These are phyloP conservation scores for Aspergillus sp. DNA, from an alignment of 2,329 filamentous ascomycete genomes.

Conservation along the genomic window DNA sequence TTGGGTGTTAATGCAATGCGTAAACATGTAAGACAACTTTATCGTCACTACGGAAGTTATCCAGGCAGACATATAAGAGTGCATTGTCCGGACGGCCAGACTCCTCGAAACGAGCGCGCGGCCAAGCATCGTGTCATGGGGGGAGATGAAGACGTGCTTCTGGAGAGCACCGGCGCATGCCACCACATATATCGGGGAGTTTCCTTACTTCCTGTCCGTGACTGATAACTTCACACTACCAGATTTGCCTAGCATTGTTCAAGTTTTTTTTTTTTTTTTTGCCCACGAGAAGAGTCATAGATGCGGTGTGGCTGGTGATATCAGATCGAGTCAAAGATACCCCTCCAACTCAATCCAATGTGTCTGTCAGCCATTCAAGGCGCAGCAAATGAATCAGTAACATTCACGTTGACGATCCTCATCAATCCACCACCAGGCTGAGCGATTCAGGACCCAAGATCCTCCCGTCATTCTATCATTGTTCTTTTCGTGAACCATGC, in stretches of 20 bases:
- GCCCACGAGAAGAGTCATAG: no score
- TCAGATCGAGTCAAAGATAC: neutral
- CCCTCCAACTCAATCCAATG: no score
- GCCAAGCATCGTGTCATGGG: constrained; percentile 7
- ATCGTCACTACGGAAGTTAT: neutral
- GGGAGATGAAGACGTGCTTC: constrained; percentile 7
- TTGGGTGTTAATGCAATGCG: no score
- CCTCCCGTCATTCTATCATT: neutral
- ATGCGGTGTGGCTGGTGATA: neutral
- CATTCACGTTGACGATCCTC: neutral
- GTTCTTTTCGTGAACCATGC: neutral
- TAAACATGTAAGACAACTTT: no score
- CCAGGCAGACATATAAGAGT: neutral
- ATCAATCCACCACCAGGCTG: neutral
- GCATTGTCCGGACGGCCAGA: neutral
- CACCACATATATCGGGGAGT: no score
- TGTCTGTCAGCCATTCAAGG: neutral
- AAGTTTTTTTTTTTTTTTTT: no score
- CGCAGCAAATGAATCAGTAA: neutral
- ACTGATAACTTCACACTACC: no score
- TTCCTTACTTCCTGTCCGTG: no score
- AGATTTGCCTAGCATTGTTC: no score
- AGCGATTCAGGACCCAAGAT: neutral
- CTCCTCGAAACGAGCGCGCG: neutral
- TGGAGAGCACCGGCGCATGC: no score